These are phyloP conservation scores for Talaromyces stipitatus DNA, from an alignment of 495 filamentous ascomycete species.

Conservation along the genomic window DNA sequence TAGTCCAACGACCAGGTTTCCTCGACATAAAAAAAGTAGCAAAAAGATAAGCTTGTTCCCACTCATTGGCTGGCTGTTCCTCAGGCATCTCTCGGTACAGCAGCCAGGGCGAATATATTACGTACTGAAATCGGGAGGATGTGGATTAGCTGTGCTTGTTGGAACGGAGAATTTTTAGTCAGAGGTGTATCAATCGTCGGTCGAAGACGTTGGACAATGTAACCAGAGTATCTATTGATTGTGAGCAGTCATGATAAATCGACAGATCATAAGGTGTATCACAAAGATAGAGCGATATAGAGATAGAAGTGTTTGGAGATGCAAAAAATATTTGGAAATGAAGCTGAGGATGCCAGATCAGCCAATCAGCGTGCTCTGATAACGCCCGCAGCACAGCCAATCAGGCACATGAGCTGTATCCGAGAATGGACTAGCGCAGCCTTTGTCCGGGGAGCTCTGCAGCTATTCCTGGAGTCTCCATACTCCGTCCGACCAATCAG, in stretches of 20 bases:
- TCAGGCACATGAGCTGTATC: constrained; percentile 4
- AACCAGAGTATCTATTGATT: too few species aligned
- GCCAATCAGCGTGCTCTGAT: constrained; percentile 21
- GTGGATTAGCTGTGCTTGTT: neutral
- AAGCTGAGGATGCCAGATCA: neutral
- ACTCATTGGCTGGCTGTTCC: neutral
- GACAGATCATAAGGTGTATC: too few species aligned
- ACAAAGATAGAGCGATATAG: neutral
- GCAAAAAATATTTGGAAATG: neutral
- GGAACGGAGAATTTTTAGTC: too few species aligned
- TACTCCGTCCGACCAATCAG: constrained; percentile 6
- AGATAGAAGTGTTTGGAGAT: neutral
- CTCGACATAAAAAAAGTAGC: neutral
- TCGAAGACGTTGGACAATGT: too few species aligned
- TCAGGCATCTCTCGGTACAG: neutral
- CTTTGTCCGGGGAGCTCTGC: constrained; percentile 25
- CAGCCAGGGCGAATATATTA: neutral
- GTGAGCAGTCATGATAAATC: too few species aligned
- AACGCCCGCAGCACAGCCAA: constrained; percentile 15
- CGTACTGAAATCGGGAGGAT: neutral
- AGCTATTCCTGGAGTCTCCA: constrained; percentile 16
- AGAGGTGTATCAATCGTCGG: too few species aligned
- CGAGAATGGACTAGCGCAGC: constrained; percentile 17
- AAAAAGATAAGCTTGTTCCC: neutral
- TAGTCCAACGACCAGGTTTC: neutral